Conservation (phyloP, 352 stramenopile genomes). For the Phytophthora sojae region DNA sequence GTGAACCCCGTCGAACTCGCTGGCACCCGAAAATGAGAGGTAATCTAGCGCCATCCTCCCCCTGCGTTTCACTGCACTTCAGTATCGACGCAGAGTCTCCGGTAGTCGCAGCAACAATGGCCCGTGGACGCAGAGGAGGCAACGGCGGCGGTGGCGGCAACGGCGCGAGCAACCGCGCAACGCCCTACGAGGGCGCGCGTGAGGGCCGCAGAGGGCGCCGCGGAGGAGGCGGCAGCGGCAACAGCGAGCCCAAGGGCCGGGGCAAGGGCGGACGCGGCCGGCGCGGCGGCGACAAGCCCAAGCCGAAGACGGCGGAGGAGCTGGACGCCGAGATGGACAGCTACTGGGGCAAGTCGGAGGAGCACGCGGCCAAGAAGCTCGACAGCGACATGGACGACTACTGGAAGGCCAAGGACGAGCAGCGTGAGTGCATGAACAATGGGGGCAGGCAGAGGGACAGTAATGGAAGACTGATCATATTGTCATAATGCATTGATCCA, state of each 20-base stretch:
- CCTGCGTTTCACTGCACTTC: constrained; percentile 13
- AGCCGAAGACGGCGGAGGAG: constrained; percentile 80
- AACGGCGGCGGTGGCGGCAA: constrained; percentile 18
- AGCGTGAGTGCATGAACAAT: constrained; percentile 31
- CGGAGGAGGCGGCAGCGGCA: constrained; percentile 21
- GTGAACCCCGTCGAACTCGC: constrained; percentile 1
- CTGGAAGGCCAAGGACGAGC: constrained; percentile 85
- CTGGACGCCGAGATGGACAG: constrained; percentile 88
- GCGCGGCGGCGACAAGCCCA: constrained; percentile 55
- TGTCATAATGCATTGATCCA: constrained; percentile 12
- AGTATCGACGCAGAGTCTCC: constrained; percentile 14
- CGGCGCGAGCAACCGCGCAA: constrained; percentile 32
- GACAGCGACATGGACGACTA: constrained; percentile 90
- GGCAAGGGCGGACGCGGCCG: constrained; percentile 35
- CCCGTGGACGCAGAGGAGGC: constrained; percentile 47
- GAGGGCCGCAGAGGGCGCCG: constrained; percentile 38
- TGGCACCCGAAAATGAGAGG: constrained; percentile 13
- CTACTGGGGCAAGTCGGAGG: constrained; percentile 89
- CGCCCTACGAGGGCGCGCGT: constrained; percentile 55
- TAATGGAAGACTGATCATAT: constrained; percentile 1
- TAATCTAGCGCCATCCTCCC: constrained; percentile 9
- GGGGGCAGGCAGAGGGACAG: background rate
- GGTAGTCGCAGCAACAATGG: constrained; percentile 33
- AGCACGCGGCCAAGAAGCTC: constrained; percentile 86
- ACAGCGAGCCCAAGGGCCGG: constrained; percentile 21